Conservation (phyloP, 2,329 filamentous ascomycete genomes). For the Podosphaera xanthii region DNA sequence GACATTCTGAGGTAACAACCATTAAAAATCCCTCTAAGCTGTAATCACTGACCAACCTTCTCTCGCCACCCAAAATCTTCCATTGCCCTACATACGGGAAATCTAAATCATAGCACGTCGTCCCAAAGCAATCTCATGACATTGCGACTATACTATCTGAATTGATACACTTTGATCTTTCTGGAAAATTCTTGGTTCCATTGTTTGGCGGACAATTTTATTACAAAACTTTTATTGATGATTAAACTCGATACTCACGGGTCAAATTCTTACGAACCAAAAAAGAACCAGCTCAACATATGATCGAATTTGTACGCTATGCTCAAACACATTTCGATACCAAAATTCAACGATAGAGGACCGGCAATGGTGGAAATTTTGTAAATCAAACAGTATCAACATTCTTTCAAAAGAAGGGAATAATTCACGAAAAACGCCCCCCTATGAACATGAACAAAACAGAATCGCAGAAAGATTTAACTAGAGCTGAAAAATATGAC, state of each 20-base stretch:
- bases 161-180: neutral
- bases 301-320: neutral
- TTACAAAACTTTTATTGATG: neutral
- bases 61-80: neutral
- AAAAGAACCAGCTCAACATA: neutral
- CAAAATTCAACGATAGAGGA: neutral
- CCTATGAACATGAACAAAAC: conserved; percentile 1
- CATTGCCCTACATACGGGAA: neutral
- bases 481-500: neutral
- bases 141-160: neutral
- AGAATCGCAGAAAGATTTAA: neutral
- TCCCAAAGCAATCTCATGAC: neutral
- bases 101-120: neutral
- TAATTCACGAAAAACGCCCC: neutral
- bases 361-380: neutral
- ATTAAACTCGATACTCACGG: neutral
- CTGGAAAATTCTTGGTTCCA: neutral
- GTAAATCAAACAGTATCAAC: neutral
- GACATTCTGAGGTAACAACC: neutral
- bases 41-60: neutral
- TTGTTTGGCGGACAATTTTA: neutral
- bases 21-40: neutral
- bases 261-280: neutral
- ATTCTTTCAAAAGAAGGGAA: neutral
- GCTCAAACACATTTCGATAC: neutral